Base-by-base conservation (phyloP, 1,139 yeast genomes). In the Yamadazyma mexicana region DNA sequence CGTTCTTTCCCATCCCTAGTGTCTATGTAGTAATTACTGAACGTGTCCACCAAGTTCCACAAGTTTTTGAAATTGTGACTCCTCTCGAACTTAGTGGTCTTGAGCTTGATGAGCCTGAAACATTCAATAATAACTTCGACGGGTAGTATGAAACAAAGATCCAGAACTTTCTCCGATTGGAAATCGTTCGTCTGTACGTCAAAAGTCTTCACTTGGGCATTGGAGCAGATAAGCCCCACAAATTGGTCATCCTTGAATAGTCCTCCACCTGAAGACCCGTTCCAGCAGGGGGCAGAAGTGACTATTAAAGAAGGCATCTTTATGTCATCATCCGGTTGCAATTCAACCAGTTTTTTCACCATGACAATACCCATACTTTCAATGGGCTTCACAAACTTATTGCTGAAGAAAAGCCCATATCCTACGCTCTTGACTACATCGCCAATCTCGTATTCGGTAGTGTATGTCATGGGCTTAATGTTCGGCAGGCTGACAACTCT, bases 201-300 rank as follows among this genome's bases (percentile, higher is more conserved):
- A 28, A 38, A 34, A 23, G 34, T 40, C 27, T 50, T 53, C 1
- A 70, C 64, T 41, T 67, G 68, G 11, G 75, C 91, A 55, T 83
- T 83, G 24, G 86, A 79, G 27, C 86, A 79, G 64, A 83, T 75
- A 28, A 81, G 55, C 0, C 87, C 87, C 10, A 80, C 53, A 4
- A 83, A 58, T 30, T 64, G 58, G 12, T 52, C 49, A 0, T 49
- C 35, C 39, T 67, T 43, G 40, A 78, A 67, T 3, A 82, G 55
- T 0, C 83, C 87, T 0, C 91, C 91, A 0, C 91, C 91, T 1
- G 86, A 79, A 2, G 88, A 81, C 0, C 91, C 91, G 50, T 83
- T 82, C 87, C 88, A 83, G 57, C 88, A 83, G 9, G 81, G 71
- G 0, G 87, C 74, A 0, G 86, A 74, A 0, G 80, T 66, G 0